Evolutionary conservation across 2,329 filamentous ascomycete species (phyloP).

Genomic region (Colletotrichum sp.): DNA sequence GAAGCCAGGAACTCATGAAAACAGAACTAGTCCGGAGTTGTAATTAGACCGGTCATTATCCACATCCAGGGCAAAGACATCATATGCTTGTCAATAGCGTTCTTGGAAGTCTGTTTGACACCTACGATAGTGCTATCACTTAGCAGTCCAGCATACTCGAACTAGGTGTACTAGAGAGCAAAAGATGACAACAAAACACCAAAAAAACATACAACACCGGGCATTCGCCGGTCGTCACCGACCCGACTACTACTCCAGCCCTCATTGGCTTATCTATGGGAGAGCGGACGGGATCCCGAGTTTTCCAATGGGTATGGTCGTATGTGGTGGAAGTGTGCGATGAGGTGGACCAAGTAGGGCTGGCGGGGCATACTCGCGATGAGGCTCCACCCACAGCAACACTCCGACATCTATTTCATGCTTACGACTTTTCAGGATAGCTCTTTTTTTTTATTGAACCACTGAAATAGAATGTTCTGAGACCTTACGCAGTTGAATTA

Average conservation of each 20-base stretch:
- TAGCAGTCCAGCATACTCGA: background rate
- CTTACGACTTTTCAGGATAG: rapidly evolving
- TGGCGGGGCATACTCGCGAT: background rate
- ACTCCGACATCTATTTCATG: background rate
- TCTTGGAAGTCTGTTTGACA: background rate
- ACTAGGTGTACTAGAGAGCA: background rate
- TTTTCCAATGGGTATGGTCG: background rate
- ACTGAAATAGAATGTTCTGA: background rate
- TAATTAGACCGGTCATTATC: background rate
- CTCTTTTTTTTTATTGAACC: rapidly evolving
- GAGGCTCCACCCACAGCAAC: background rate
- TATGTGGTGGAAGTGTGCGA: background rate
- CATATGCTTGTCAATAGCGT: background rate
- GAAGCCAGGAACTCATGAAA: background rate
- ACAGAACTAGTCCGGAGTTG: background rate
- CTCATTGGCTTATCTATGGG: background rate
- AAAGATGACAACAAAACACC: background rate
- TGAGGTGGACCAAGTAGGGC: background rate
- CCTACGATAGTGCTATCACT: background rate
- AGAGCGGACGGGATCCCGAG: background rate
- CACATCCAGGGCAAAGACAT: background rate
- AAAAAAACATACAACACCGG: background rate
- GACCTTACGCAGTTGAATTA: background rate
- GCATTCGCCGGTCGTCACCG: background rate
- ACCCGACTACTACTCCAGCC: background rate